These are phyloP conservation scores for Puccinia horiana DNA, from an alignment of 1,284 basidiomycete genomes.

Conservation along the genomic window DNA sequence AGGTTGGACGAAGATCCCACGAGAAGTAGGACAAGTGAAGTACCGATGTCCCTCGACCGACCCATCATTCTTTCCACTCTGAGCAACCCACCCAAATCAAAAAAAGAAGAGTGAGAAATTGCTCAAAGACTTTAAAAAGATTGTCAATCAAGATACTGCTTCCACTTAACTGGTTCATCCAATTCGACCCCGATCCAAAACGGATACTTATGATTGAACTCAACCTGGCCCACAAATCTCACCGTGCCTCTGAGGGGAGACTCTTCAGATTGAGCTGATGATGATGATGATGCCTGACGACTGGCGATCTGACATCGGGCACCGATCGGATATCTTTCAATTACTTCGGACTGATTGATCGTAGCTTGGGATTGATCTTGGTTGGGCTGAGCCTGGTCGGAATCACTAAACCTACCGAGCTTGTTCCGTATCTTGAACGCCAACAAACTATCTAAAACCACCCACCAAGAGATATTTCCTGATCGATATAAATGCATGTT, in stretches of 20 bases:
- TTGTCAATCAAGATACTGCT: slow-evolving; percentile 77
- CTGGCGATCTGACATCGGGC: slow-evolving; percentile 76
- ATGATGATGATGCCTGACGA: background rate
- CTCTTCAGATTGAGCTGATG: slow-evolving; percentile 62
- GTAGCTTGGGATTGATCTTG: background rate
- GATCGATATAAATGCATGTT: too few relatives aligned
- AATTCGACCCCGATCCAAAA: slow-evolving; percentile 92
- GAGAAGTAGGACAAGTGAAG: slow-evolving; percentile 74
- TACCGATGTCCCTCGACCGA: slow-evolving; percentile 76
- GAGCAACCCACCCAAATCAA: slow-evolving; percentile 61
- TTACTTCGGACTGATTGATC: background rate
- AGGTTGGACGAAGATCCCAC: slow-evolving; percentile 83
- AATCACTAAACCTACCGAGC: slow-evolving; percentile 78
- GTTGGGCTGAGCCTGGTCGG: background rate
- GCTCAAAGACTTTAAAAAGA: background rate
- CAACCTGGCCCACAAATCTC: slow-evolving; percentile 76
- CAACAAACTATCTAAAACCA: slow-evolving; percentile 74
- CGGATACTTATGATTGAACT: slow-evolving; percentile 65
- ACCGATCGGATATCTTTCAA: slow-evolving; percentile 62
- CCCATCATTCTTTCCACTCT: slow-evolving; percentile 47
- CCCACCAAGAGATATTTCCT: slow-evolving; percentile 46
- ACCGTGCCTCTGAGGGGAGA: slow-evolving; percentile 68
- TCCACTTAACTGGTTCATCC: slow-evolving; percentile 78
- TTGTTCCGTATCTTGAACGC: slow-evolving; percentile 85
- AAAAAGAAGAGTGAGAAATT: background rate